A percentile compares a stretch with the other conserved stretches of the same genome.
These are phyloP conservation scores for Lentinula aciculospora DNA, from an alignment of 768 basidiomycete species.

Conservation along the genomic window DNA sequence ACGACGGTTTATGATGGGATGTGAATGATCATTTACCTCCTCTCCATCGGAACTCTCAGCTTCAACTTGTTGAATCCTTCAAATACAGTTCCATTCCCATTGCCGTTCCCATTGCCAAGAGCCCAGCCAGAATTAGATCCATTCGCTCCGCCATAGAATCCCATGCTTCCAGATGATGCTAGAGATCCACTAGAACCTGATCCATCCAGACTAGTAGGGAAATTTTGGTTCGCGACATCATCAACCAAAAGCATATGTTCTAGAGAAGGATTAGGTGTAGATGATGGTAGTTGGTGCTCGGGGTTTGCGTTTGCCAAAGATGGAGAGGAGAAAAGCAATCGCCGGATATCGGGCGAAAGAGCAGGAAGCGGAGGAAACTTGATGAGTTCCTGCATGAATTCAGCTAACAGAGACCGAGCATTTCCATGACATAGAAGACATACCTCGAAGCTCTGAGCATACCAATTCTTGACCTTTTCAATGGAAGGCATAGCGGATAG, in stretches of 20 bases:
- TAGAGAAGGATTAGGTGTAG: constrained; percentile 75
- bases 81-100: constrained; percentile 15
- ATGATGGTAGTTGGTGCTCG: constrained; percentile 56
- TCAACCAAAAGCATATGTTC: constrained; percentile 25
- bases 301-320: constrained; percentile 29
- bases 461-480: constrained; percentile 95
- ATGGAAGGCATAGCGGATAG: constrained; percentile 90
- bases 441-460: constrained; percentile 97
- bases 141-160: constrained; percentile 4
- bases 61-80: constrained; percentile 53
- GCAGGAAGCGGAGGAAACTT: constrained; percentile 68
- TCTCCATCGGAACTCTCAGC: constrained; percentile 78
- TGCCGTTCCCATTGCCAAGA: constrained; percentile 16
- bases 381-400: constrained; percentile 70
- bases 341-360: constrained; percentile 61
- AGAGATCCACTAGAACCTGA: constrained; percentile 12
- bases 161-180: constrained; percentile 12
- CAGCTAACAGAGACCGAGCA: not conserved
- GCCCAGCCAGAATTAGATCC: constrained; percentile 8
- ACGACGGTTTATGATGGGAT: constrained; percentile 1
- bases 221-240: constrained; percentile 6
- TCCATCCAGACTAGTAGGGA: constrained; percentile 15
- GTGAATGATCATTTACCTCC: constrained; percentile 62
- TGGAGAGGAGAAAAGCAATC: constrained; percentile 36
- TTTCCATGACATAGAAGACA: constrained; percentile 17